These are phyloP conservation scores for Suillus decipiens DNA, from an alignment of 768 basidiomycete species.

Conservation along the genomic window DNA sequence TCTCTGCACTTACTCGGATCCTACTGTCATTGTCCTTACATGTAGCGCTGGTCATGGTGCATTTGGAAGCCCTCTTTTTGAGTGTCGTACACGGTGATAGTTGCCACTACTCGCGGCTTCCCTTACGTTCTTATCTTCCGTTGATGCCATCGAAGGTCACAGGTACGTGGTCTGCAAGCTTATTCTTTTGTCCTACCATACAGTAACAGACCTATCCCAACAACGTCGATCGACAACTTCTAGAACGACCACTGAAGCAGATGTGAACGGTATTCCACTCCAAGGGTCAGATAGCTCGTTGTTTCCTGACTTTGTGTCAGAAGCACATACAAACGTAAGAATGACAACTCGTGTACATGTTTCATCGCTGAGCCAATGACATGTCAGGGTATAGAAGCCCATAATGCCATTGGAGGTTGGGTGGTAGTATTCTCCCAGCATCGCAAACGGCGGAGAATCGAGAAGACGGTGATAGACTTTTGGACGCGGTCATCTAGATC, in stretches of 20 bases:
- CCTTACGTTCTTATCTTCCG: neutral
- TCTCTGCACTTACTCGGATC: neutral
- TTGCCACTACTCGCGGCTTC: neutral
- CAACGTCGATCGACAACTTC: neutral
- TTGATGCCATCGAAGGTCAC: constrained; percentile 1
- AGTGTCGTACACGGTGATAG: constrained; percentile 1
- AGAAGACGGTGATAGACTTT: constrained; percentile 51
- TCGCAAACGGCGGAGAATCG: constrained; percentile 55
- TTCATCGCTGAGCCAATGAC: neutral
- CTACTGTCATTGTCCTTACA: neutral
- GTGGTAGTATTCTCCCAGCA: constrained; percentile 50
- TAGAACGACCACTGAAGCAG: constrained; percentile 10
- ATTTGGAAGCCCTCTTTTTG: neutral
- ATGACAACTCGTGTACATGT: neutral
- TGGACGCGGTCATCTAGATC: constrained; percentile 39
- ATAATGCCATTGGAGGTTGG: constrained; percentile 69
- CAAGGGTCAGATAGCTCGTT: constrained; percentile 5
- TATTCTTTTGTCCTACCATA: constrained; percentile 56
- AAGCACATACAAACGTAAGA: constrained; percentile 13
- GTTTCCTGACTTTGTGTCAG: constrained; percentile 11
- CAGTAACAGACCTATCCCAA: neutral
- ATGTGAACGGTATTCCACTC: constrained; percentile 5
- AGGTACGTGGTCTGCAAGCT: constrained; percentile 9
- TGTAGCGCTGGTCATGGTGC: neutral
- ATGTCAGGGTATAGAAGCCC: constrained; percentile 52